A percentile compares a stretch with the other conserved stretches of the same genome.
phyloP scores from a whole-genome alignment of 768 basidiomycete species.

The Serendipita sp. region DNA sequence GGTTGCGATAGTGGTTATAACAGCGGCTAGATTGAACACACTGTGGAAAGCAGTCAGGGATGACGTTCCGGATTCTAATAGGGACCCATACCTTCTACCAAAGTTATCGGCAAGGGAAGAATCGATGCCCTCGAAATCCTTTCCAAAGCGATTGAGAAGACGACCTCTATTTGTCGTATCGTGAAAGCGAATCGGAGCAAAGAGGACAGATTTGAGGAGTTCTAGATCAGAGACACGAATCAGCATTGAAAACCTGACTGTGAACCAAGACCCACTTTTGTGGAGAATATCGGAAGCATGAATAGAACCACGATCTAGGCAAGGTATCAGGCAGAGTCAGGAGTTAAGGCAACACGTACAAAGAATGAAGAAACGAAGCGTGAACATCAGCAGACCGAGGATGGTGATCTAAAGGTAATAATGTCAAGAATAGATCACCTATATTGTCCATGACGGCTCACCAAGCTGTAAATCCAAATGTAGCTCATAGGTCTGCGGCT shows the following conservation, averaged over 20 bases:
- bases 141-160: conserved; percentile 69
- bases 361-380: conserved; percentile 52
- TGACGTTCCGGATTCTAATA: neutral
- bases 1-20: conserved; percentile 52
- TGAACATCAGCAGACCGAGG: conserved; percentile 39
- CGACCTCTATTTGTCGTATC: conserved; percentile 82
- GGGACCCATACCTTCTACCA: conserved; percentile 56
- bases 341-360: conserved; percentile 29
- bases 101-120: conserved; percentile 74
- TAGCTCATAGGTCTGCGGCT: conserved; percentile 40
- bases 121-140: conserved; percentile 82
- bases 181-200: conserved; percentile 83
- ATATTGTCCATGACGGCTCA: too few relatives aligned
- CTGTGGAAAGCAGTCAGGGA: neutral
- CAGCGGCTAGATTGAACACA: conserved; percentile 34
- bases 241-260: neutral
- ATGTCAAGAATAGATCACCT: neutral
- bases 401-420: conserved; percentile 13
- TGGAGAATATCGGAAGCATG: conserved; percentile 66
- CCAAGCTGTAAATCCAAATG: conserved; percentile 53
- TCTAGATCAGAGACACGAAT: conserved; percentile 19
- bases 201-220: conserved; percentile 65
- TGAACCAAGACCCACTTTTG: conserved; percentile 30
- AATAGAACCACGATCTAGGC: conserved; percentile 55
- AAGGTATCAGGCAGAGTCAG: neutral